Percentiles rank a stretch among this genome's conserved stretches.
Evolutionary conservation across 1,139 yeast species (phyloP).

Genomic region (Sugiyamaella castrensis): DNA sequence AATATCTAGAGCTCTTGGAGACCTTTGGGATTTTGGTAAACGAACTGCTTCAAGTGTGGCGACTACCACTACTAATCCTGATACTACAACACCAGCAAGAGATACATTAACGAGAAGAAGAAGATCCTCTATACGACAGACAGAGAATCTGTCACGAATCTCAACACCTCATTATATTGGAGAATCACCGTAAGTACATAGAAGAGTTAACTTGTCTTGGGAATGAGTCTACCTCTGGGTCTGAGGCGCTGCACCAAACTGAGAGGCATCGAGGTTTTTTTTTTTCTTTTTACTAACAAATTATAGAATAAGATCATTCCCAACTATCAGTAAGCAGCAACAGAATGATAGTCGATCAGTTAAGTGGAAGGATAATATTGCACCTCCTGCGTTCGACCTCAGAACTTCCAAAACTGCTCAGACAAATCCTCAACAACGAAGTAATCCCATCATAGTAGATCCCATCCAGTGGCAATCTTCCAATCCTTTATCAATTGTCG

Average conservation of each 20-base stretch:
- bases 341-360: constrained; percentile 1
- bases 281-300: neutral
- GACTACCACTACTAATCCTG: neutral
- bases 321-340: neutral
- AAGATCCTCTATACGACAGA: neutral
- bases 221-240: no score
- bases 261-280: neutral
- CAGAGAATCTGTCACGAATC: neutral
- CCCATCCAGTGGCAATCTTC: constrained; percentile 10
- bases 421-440: neutral
- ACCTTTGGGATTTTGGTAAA: constrained; percentile 7
- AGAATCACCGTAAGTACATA: constrained; percentile 13
- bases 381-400: constrained; percentile 12
- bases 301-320: neutral
- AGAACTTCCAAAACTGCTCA: neutral
- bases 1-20: constrained; percentile 5
- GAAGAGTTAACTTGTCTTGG: no score
- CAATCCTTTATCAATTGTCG: constrained; percentile 13
- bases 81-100: no score
- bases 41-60: neutral
- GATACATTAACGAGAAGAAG: no score
- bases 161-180: constrained; percentile 14
- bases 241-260: no score
- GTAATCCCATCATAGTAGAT: constrained; percentile 7
- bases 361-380: constrained; percentile 5